Percentiles rank a stretch among this genome's conserved stretches.
phyloP scores from a whole-genome alignment of 306 rosid species.

The Abrus pulchellus region DNA sequence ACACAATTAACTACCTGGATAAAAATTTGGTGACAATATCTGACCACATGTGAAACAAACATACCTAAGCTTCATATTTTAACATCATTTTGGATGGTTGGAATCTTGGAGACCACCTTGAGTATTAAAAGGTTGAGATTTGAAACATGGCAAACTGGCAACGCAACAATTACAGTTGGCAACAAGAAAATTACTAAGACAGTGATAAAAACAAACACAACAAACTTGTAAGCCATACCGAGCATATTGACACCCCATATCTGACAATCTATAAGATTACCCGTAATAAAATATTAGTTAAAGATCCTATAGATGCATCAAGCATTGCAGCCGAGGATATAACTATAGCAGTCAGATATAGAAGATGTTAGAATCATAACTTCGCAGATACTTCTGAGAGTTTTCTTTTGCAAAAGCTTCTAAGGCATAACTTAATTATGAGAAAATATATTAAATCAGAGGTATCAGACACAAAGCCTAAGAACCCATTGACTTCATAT shows the following conservation, averaged over 20 bases:
- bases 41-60: background rate
- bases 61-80: constrained; percentile 1
- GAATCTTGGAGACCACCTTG: background rate
- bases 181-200: constrained; percentile 14
- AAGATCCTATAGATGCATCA: constrained; percentile 60
- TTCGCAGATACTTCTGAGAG: constrained; percentile 20
- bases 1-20: background rate
- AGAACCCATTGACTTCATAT: constrained; percentile 27
- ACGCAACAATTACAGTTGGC: background rate
- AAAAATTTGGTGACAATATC: background rate
- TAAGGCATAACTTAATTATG: background rate
- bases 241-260: constrained; percentile 62
- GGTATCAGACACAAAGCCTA: constrained; percentile 18
- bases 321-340: constrained; percentile 58
- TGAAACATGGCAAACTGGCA: no score
- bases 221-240: background rate
- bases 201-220: constrained; percentile 11
- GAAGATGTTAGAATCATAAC: constrained; percentile 24
- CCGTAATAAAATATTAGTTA: constrained; percentile 65
- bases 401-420: constrained; percentile 10
- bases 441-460: background rate
- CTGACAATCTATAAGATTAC: constrained; percentile 61
- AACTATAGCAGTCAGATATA: constrained; percentile 64
- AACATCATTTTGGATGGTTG: constrained; percentile 3
- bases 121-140: background rate